Conservation (phyloP, 2,329 filamentous ascomycete species). For the Nemania serpens region DNA sequence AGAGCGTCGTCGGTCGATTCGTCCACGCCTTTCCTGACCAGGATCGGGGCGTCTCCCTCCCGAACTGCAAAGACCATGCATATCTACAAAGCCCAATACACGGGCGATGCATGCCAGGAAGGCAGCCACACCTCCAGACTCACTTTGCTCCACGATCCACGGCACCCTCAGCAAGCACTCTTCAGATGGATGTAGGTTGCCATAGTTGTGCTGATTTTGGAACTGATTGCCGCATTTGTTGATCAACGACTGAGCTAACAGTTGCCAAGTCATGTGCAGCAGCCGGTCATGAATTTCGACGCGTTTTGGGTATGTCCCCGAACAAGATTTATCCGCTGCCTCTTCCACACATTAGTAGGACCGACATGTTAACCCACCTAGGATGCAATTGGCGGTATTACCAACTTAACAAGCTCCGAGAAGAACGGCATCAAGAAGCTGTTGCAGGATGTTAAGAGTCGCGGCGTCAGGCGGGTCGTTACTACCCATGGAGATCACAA, state of each 20-base stretch:
- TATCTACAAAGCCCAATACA: conserved; percentile 37
- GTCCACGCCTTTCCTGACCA: not conserved
- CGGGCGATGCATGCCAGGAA: conserved; percentile 45
- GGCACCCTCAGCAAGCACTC: conserved; percentile 41
- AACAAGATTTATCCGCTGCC: not conserved
- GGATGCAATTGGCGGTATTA: conserved; percentile 45
- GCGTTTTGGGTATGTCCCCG: conserved; percentile 44
- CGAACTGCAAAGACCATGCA: conserved; percentile 13
- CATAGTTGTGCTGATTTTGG: not conserved
- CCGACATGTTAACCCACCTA: conserved; percentile 21
- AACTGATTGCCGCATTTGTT: conserved; percentile 27
- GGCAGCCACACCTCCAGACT: conserved; percentile 44
- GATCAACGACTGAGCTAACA: not conserved
- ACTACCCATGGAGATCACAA: conserved; percentile 11
- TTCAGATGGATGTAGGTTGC: conserved; percentile 48
- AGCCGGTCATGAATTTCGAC: conserved; percentile 49
- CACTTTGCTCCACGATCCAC: conserved; percentile 44
- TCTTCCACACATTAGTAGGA: not conserved
- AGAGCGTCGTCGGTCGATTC: conserved; percentile 1
- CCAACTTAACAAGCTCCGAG: conserved; percentile 30
- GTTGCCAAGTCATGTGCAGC: conserved; percentile 40
- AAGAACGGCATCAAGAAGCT: conserved; percentile 11
- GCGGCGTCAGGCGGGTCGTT: conserved; percentile 1
- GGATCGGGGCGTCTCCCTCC: not conserved
- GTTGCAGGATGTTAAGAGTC: conserved; percentile 11